Evolutionary conservation across 202 grass and related monocot species (phyloP), one percentile per base, ranked within the genome.

Genomic region (Zizania palustris): DNA sequence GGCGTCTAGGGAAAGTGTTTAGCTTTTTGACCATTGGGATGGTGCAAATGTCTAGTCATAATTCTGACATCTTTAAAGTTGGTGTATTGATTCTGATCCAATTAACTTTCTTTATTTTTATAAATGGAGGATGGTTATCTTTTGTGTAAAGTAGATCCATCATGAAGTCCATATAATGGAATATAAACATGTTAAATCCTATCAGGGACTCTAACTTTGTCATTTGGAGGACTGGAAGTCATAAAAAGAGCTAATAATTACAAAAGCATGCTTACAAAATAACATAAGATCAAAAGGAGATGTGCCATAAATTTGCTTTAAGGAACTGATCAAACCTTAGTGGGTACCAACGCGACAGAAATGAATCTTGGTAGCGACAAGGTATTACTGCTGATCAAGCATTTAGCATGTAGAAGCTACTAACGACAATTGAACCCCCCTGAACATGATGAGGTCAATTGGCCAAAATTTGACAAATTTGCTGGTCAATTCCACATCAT

Each of bases 341-440:
- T 83, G 85, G 85, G 54, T 69, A 35, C 75, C 85, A 79, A 80
- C 81, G 49, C 76, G 63, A 22, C 33, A 57, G 16, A 37, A 38
- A 60, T 76, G 76, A 76, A 80, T 80, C 81, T 84, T 80, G 42
- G 40, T 44, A 64, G 74, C 74, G 45, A 63, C 80, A 64, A 43
- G 71, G 58, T 74, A 70, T 45, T 62, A 63, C 42, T 65, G 28
- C 66, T 49, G 80, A 69, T 65, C 42, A 88, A 40, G 56, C 85
- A 73, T 61, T 78, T 87, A 74, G 48, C 67, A 44, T 34, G 45
- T 63, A 45, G 71, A 48, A 63, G 45, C 21, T 70, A 81, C 56
- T 69, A 63, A 11, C 55, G 11, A 63, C 16, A 63, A 63, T 49
- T 36, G 7, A 75, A 69, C 69, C 64, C 14, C 64, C 14, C n/a